Percentiles rank a stretch among this genome's conserved stretches.
Conservation (phyloP, 192 early-diverging fungal genomes). For the Coemansia umbellata region DNA sequence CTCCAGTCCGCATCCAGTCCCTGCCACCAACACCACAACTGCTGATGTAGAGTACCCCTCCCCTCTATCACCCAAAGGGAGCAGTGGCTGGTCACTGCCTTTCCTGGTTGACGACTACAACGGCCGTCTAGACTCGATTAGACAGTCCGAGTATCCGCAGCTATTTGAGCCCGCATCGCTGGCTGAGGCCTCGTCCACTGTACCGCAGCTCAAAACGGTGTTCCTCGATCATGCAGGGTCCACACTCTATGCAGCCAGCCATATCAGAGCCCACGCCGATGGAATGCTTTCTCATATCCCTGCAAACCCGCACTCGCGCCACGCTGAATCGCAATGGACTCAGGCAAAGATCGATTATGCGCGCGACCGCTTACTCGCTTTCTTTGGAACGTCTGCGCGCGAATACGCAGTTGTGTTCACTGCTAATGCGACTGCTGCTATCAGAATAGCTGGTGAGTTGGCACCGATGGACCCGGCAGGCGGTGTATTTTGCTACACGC, state of each 20-base stretch:
- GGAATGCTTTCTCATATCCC: conserved; percentile 53
- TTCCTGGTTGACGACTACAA: conserved; percentile 37
- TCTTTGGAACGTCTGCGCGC: conserved; percentile 56
- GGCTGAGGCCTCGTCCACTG: not conserved
- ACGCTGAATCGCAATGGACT: conserved; percentile 52
- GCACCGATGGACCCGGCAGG: conserved; percentile 54
- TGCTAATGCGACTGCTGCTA: conserved; percentile 70
- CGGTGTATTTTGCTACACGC: conserved; percentile 56
- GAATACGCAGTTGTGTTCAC: conserved; percentile 75
- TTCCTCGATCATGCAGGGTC: conserved; percentile 68
- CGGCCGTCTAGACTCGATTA: conserved; percentile 46
- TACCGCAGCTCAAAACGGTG: conserved; percentile 41
- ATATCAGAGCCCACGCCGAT: conserved; percentile 34
- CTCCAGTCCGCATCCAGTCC: no score
- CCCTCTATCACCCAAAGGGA: no score
- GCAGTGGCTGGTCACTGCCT: no score
- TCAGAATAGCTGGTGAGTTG: conserved; percentile 69
- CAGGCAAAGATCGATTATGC: conserved; percentile 52
- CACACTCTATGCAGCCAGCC: conserved; percentile 51
- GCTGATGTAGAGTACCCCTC: no score
- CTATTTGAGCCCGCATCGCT: conserved; percentile 21
- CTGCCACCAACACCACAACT: no score
- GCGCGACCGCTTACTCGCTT: conserved; percentile 53
- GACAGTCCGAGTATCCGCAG: conserved; percentile 56
- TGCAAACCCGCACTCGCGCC: conserved; percentile 67